Percentiles rank a stretch among this genome's conserved stretches.
Conservation (phyloP, 768 basidiomycete genomes). For the Tulasnella sp. region DNA sequence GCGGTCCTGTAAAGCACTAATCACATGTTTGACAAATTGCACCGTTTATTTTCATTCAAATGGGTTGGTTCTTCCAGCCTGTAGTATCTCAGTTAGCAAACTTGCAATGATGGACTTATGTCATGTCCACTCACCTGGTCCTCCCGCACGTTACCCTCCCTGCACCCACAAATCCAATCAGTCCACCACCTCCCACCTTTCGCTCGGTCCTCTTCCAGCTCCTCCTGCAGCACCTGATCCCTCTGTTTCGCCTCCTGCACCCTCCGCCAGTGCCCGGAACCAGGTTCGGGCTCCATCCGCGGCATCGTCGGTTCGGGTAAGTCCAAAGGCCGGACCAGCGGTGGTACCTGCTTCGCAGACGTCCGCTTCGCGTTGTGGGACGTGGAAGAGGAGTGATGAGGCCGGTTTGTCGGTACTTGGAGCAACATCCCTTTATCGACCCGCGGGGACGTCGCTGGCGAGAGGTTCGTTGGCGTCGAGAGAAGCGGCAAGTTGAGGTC, state of each 20-base stretch:
- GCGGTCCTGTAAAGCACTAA: neutral
- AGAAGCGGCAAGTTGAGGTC: neutral
- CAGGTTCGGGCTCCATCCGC: constrained; percentile 9
- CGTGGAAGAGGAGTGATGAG: neutral
- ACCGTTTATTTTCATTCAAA: constrained; percentile 17
- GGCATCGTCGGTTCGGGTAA: constrained; percentile 8
- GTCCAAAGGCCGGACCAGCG: constrained; percentile 3
- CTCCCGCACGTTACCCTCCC: constrained; percentile 13
- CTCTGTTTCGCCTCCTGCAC: neutral
- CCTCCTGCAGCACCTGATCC: constrained; percentile 14
- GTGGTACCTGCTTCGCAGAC: neutral
- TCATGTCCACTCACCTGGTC: constrained; percentile 14
- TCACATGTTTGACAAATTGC: neutral
- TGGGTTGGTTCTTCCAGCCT: constrained; percentile 19
- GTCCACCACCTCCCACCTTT: constrained; percentile 16
- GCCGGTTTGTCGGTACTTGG: neutral
- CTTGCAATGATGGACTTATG: neutral
- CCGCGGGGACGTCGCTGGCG: neutral
- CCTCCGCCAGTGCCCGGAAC: constrained; percentile 5
- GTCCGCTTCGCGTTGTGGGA: neutral
- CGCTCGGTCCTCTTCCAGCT: neutral
- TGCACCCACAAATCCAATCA: constrained; percentile 19
- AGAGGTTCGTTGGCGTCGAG: neutral
- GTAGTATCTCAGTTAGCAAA: neutral
- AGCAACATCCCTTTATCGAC: neutral